phyloP scores from a whole-genome alignment of 805 yeast genomes.

The Peterozyma xylosa region DNA sequence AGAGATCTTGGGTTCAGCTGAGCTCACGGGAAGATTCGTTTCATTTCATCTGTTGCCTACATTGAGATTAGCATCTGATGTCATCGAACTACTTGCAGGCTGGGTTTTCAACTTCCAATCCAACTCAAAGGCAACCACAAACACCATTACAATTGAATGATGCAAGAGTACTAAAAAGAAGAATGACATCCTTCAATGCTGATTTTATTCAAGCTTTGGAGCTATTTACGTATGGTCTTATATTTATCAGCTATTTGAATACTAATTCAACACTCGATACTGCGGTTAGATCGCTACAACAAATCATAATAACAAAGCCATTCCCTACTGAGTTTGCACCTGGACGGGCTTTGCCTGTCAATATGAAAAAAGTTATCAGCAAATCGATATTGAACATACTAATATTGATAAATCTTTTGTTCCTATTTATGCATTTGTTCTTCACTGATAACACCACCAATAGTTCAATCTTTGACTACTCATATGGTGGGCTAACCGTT shows the following conservation, averaged over 20 bases:
- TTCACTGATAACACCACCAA: constrained; percentile 22
- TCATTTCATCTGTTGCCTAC: too few species aligned
- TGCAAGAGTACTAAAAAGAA: constrained; percentile 29
- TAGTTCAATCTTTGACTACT: constrained; percentile 14
- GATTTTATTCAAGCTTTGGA: constrained; percentile 27
- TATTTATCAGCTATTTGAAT: constrained; percentile 30
- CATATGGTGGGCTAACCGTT: constrained; percentile 30
- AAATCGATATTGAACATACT: constrained; percentile 21
- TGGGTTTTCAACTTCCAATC: too few species aligned
- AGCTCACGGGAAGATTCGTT: too few species aligned
- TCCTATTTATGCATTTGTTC: constrained; percentile 27
- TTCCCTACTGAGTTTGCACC: constrained; percentile 26
- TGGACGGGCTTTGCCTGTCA: constrained; percentile 13
- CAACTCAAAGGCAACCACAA: not conserved
- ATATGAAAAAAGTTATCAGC: constrained; percentile 19
- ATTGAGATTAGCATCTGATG: too few species aligned
- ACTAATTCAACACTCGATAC: constrained; percentile 31
- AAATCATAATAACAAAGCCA: constrained; percentile 30
- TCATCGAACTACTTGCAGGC: too few species aligned
- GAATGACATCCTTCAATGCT: constrained; percentile 30
- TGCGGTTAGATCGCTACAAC: constrained; percentile 25
- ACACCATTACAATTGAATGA: constrained; percentile 33
- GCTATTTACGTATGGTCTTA: constrained; percentile 26
- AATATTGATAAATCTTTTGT: constrained; percentile 15
- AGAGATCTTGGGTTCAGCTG: too few species aligned